Evolutionary conservation across 2,329 filamentous ascomycete species (phyloP).

Genomic region (Penicillium sp.): DNA sequence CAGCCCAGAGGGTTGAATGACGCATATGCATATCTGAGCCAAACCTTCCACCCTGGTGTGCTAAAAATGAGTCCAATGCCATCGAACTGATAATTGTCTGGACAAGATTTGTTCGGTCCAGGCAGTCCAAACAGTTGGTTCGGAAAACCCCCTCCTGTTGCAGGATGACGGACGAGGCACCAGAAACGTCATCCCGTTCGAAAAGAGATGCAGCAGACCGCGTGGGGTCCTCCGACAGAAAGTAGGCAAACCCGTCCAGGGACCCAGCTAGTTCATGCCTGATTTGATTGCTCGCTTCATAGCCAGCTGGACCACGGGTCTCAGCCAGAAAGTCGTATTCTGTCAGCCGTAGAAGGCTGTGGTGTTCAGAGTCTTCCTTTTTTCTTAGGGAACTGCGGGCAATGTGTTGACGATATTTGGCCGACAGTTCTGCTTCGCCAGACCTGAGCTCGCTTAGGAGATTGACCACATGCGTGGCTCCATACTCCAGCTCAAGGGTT

Average conservation of each 20-base stretch:
- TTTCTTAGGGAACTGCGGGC: slow-evolving; percentile 69
- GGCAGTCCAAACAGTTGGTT: slow-evolving; percentile 92
- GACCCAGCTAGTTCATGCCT: slow-evolving; percentile 74
- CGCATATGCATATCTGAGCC: slow-evolving; percentile 84
- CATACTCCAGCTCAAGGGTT: slow-evolving; percentile 80
- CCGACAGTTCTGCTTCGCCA: slow-evolving; percentile 79
- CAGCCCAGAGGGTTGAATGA: slow-evolving; percentile 92
- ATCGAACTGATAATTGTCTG: slow-evolving; percentile 95
- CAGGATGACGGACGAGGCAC: slow-evolving; percentile 64
- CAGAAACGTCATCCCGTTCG: slow-evolving; percentile 39
- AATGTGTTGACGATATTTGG: slow-evolving; percentile 76
- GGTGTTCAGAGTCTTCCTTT: slow-evolving; percentile 58
- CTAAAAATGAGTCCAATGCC: slow-evolving; percentile 81
- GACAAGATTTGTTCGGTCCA: slow-evolving; percentile 93
- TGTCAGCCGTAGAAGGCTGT: slow-evolving; percentile 74
- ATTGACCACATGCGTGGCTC: slow-evolving; percentile 89
- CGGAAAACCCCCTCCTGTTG: slow-evolving; percentile 95
- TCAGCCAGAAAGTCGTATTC: slow-evolving; percentile 98
- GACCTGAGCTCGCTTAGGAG: slow-evolving; percentile 87
- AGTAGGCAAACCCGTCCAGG: slow-evolving; percentile 88
- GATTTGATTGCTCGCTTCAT: slow-evolving; percentile 87
- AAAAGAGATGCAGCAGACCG: slow-evolving; percentile 39
- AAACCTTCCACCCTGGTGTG: slow-evolving; percentile 67
- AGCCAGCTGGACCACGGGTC: slow-evolving; percentile 80
- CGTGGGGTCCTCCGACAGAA: slow-evolving; percentile 71